Percentiles rank a stretch among this genome's conserved stretches.
These are phyloP conservation scores for Penicillium maclennaniae DNA, from an alignment of 495 filamentous ascomycete species.

Conservation along the genomic window DNA sequence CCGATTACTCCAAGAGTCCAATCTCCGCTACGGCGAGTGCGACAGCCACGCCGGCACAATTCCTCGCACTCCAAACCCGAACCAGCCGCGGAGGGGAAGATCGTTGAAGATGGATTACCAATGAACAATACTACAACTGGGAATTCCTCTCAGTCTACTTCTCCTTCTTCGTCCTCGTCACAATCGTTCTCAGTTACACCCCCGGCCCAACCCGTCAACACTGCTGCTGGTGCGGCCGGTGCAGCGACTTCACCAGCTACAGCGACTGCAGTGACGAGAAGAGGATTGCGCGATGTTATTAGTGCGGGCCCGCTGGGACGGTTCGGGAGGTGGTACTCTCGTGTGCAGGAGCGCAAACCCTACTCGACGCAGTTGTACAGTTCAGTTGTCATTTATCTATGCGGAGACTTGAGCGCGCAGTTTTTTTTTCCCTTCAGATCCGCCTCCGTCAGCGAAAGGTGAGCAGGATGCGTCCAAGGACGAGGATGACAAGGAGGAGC, in stretches of 20 bases:
- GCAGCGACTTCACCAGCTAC: slow-evolving; percentile 27
- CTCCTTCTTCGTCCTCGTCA: background rate
- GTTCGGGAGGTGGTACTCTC: slow-evolving; percentile 55
- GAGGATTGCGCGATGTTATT: slow-evolving; percentile 57
- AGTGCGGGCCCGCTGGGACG: slow-evolving; percentile 45
- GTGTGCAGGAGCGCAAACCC: slow-evolving; percentile 64
- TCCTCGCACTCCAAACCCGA: slow-evolving; percentile 19
- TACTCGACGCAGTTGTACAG: slow-evolving; percentile 74
- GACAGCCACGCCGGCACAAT: slow-evolving; percentile 28
- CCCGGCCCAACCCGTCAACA: slow-evolving; percentile 2
- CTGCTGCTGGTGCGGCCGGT: slow-evolving; percentile 14
- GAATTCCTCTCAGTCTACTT: slow-evolving; percentile 1
- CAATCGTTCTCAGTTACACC: background rate
- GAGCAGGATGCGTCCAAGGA: slow-evolving; percentile 1
- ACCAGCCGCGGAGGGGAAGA: background rate
- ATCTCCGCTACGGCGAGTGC: slow-evolving; percentile 20
- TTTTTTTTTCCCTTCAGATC: slow-evolving; percentile 44
- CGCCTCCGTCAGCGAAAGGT: slow-evolving; percentile 7
- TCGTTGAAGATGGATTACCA: slow-evolving; percentile 3
- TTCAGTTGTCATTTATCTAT: slow-evolving; percentile 71
- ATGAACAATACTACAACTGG: slow-evolving; percentile 1
- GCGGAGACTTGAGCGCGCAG: slow-evolving; percentile 80
- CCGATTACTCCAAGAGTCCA: slow-evolving; percentile 10
- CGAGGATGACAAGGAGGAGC: slow-evolving; percentile 13
- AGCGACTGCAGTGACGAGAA: slow-evolving; percentile 43